These are phyloP conservation scores for Rubus idaeus DNA, from an alignment of 306 rosid genomes.

Conservation along the genomic window DNA sequence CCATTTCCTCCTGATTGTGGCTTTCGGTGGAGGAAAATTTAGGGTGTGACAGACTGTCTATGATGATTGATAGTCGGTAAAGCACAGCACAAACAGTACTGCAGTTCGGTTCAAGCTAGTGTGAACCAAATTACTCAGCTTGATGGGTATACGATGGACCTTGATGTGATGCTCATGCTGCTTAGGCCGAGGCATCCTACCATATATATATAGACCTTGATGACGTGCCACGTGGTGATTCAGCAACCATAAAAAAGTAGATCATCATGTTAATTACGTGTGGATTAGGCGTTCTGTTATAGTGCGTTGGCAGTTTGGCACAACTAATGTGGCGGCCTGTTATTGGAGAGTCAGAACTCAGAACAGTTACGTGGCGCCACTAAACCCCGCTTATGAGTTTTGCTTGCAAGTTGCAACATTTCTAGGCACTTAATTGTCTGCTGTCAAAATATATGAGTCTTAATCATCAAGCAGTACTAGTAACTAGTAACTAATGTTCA, in stretches of 20 bases:
- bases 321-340: no score
- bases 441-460: not conserved
- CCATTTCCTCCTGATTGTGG: not conserved
- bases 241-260: not conserved
- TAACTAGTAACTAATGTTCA: not conserved
- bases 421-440: not conserved
- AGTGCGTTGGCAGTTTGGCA: no score
- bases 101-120: not conserved
- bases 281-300: no score
- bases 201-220: not conserved
- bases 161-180: not conserved
- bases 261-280: not conserved
- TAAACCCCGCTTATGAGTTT: no score
- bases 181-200: not conserved
- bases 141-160: not conserved
- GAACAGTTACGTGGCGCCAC: no score
- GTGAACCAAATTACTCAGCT: not conserved
- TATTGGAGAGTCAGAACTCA: no score
- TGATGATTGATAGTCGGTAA: not conserved
- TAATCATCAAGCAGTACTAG: not conserved
- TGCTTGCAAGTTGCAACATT: not conserved
- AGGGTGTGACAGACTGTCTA: slow-evolving; percentile 25
- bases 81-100: not conserved
- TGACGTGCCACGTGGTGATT: not conserved
- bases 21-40: slow-evolving; percentile 61